Percentiles rank a stretch among this genome's conserved stretches.
These are phyloP conservation scores for Cucumis hystrix DNA, from an alignment of 306 rosid genomes.

Conservation along the genomic window DNA sequence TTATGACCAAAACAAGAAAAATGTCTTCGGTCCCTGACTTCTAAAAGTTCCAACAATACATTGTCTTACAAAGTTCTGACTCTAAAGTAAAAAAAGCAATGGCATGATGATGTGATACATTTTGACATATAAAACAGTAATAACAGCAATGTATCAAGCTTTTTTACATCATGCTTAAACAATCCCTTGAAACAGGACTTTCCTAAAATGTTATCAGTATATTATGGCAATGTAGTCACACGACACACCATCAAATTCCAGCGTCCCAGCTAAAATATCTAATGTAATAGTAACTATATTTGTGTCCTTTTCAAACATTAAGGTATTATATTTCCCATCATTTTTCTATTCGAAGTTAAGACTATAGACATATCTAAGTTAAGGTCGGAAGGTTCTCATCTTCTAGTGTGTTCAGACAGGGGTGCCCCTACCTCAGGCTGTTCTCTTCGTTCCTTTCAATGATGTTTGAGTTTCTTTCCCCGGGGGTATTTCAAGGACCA, in stretches of 20 bases:
- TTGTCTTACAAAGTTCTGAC: background rate
- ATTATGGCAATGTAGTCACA: background rate
- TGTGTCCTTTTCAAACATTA: background rate
- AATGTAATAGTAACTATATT: no score
- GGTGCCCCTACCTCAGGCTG: no score
- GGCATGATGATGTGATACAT: background rate
- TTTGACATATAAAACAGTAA: background rate
- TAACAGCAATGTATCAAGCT: background rate
- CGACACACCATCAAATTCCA: background rate
- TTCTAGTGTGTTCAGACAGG: no score
- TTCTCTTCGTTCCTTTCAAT: no score
- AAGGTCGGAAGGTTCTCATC: no score
- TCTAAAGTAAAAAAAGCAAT: background rate
- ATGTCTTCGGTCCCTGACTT: background rate
- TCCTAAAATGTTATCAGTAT: background rate
- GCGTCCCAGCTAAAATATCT: background rate
- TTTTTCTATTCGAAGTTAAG: background rate
- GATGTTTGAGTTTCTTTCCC: no score
- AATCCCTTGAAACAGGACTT: background rate
- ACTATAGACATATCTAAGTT: background rate
- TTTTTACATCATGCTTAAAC: background rate
- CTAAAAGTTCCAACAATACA: background rate
- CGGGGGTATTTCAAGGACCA: background rate
- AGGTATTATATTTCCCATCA: background rate
- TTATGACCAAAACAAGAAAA: background rate